Conservation (phyloP, 2,329 filamentous ascomycete species). For the Calonectria pseudoreteaudii region DNA sequence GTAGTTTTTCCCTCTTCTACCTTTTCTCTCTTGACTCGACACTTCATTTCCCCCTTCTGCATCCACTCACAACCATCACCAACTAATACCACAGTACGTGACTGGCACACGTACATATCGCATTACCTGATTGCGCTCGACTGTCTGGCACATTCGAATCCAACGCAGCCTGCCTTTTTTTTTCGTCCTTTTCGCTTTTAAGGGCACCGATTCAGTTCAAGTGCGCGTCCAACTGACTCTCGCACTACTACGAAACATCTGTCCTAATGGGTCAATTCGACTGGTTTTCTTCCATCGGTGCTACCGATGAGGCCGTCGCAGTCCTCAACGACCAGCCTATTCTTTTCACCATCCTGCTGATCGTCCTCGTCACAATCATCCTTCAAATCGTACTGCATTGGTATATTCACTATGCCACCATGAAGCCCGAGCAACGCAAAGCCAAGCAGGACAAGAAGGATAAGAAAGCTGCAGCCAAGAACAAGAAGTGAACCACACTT, state of each 20-base stretch:
- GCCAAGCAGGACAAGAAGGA: constrained; percentile 59
- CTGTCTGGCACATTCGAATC: constrained; percentile 22
- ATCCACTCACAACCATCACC: neutral
- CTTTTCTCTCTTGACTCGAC: constrained; percentile 16
- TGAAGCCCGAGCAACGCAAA: constrained; percentile 71
- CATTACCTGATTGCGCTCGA: constrained; percentile 7
- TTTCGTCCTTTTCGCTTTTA: neutral
- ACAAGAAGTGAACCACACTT: constrained; percentile 26
- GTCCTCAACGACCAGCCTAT: constrained; percentile 71
- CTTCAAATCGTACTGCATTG: constrained; percentile 62
- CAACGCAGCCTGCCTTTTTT: neutral
- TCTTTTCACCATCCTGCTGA: constrained; percentile 67
- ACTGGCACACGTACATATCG: constrained; percentile 39
- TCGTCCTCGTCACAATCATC: constrained; percentile 63
- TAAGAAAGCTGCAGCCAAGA: constrained; percentile 52
- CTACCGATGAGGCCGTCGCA: constrained; percentile 68
- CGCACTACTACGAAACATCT: neutral
- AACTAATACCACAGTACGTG: constrained; percentile 31
- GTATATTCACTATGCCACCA: constrained; percentile 70
- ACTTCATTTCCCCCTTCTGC: neutral
- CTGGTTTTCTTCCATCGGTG: constrained; percentile 68
- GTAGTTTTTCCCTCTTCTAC: constrained; percentile 17
- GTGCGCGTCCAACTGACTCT: neutral
- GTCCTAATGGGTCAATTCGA: constrained; percentile 63
- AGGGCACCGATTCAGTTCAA: neutral